Evolutionary conservation across 208 protist genomes (phyloP).

Genomic region (Leishmania guyanensis): DNA sequence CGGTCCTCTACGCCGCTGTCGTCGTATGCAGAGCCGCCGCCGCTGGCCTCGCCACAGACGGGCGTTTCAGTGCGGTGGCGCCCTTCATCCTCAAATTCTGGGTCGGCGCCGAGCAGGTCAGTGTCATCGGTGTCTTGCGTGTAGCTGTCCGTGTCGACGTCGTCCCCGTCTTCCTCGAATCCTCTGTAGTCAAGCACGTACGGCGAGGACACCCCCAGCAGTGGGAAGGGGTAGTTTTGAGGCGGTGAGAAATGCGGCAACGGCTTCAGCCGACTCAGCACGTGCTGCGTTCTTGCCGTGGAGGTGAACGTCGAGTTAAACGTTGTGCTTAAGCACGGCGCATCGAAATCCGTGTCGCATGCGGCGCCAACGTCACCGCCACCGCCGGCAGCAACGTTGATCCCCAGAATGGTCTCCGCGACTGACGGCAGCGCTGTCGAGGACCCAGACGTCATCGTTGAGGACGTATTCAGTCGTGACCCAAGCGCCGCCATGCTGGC

Average conservation of each 20-base stretch:
- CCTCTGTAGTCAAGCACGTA: not conserved
- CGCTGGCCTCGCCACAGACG: not conserved
- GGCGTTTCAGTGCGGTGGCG: not conserved
- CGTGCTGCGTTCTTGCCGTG: not conserved
- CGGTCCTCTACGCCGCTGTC: not conserved
- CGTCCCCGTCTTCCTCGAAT: slow-evolving; percentile 1
- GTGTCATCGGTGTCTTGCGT: not conserved
- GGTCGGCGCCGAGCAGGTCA: not conserved
- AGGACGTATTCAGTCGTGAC: not conserved
- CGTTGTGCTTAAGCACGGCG: not conserved
- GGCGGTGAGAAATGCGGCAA: slow-evolving; percentile 13
- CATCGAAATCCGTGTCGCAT: not conserved
- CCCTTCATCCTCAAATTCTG: not conserved
- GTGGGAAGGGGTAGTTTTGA: slow-evolving; percentile 16
- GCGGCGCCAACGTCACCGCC: not conserved
- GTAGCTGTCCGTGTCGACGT: not conserved
- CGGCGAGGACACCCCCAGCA: slow-evolving; percentile 14
- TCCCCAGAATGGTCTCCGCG: not conserved
- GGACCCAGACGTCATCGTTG: not conserved
- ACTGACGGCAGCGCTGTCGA: not conserved
- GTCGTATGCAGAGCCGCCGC: not conserved
- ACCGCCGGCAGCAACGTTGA: not conserved
- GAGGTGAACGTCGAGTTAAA: not conserved
- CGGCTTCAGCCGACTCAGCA: slow-evolving; percentile 7
- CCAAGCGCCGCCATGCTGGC: not conserved